Evolutionary conservation across 2,329 filamentous ascomycete genomes (phyloP).

Genomic region (Cercospora sp.): DNA sequence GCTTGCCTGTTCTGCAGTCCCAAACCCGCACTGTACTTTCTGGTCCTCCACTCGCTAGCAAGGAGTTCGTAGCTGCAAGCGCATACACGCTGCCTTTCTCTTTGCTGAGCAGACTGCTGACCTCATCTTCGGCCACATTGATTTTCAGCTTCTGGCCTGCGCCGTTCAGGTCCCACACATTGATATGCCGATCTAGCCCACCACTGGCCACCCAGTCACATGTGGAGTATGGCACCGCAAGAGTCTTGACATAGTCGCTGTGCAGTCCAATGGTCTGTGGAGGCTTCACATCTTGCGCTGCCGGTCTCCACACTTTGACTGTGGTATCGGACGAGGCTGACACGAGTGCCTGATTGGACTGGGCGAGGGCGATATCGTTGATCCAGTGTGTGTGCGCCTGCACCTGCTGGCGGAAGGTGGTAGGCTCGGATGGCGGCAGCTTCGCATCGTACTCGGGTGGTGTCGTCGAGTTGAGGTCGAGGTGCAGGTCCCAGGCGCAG

Average conservation of each 20-base stretch:
- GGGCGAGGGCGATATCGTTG: constrained; percentile 82
- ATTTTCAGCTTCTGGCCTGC: constrained; percentile 84
- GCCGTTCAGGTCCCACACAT: constrained; percentile 89
- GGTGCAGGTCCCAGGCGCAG: constrained; percentile 89
- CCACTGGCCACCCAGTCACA: constrained; percentile 90
- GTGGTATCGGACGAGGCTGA: constrained; percentile 92
- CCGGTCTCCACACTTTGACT: constrained; percentile 87
- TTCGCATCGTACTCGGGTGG: constrained; percentile 38
- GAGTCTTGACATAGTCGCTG: constrained; percentile 92
- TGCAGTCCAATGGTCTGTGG: constrained; percentile 86
- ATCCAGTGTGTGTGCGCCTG: constrained; percentile 94
- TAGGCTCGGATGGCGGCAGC: constrained; percentile 43
- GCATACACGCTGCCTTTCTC: constrained; percentile 97
- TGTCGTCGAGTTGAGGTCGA: constrained; percentile 56
- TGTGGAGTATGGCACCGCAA: constrained; percentile 71
- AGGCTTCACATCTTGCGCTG: constrained; percentile 61
- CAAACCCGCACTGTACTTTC: constrained; percentile 91
- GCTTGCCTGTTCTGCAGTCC: constrained; percentile 84
- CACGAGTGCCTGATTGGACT: constrained; percentile 75
- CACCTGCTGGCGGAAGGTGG: constrained; percentile 61
- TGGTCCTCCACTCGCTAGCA: constrained; percentile 88
- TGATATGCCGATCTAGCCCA: constrained; percentile 87
- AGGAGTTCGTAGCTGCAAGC: constrained; percentile 72
- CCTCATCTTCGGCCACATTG: constrained; percentile 78
- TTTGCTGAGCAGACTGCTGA: constrained; percentile 62